Evolutionary conservation across 2,329 filamentous ascomycete species (phyloP), one percentile per base, ranked within the genome.

Genomic region (Talaromyces sp.): DNA sequence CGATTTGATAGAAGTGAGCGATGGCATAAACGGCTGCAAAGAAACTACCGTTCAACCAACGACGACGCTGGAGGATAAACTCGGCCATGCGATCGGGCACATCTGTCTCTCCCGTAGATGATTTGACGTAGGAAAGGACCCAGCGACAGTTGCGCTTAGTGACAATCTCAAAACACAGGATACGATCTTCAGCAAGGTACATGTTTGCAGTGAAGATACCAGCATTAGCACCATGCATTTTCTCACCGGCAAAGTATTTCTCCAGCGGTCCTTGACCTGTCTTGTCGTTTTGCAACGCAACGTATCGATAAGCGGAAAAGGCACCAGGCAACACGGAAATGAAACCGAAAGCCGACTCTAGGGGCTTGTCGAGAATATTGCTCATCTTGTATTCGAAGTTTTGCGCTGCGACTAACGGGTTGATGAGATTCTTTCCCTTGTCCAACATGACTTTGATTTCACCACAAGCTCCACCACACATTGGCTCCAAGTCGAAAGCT

Each of bases 351-450:
- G 94, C 92, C 3, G 94, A 98, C 77, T 99, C 95, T 47, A 99
- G 83, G 2, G 95, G 95, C 81, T 99, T 99, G 78, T 99, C 95
- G 52, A 99, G 85, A 74, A 99, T 99, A 74, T 99, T 99, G 78
- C 92, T 97, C 90, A 99, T 97, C 85, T 99, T 99, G 85, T 99
- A 99, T 82, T 99, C 95, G 72, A 99, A 99, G 75, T 99, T 99
- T 74, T 99, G 95, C 0, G 93, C 93, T 2, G 95, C 95, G 25
- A 99, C 91, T 4, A 99, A 85, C 0, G 95, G 95, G 73, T 98
- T 99, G 70, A 97, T 77, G 41, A 99, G 85, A 72, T 96, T 93
- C 78, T 91, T 94, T 69, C 94, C 93, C 65, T 86, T 88, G 3
- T 87, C 87, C 81, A 98, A 84, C 93, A 98, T 97, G 69, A 94